These are phyloP conservation scores for Geranomyces michiganensis DNA, from an alignment of 192 early-diverging fungal genomes.

Conservation along the genomic window DNA sequence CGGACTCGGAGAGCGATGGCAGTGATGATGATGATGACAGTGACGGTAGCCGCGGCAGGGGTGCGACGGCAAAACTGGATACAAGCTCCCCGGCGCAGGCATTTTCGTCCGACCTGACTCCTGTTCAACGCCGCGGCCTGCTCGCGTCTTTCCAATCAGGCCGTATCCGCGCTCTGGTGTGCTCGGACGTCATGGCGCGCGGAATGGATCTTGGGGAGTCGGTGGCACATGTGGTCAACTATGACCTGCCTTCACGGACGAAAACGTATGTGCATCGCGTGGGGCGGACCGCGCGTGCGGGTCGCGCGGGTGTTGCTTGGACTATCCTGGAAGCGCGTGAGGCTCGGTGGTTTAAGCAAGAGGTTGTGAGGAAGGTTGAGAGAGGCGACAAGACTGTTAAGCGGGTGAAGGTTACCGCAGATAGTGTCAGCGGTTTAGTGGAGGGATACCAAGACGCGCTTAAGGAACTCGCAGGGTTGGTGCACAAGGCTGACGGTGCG, in stretches of 20 bases:
- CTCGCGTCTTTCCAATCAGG: constrained; percentile 75
- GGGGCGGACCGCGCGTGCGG: constrained; percentile 94
- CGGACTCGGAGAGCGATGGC: constrained; percentile 55
- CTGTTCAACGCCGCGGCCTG: constrained; percentile 86
- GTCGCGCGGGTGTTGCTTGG: constrained; percentile 68
- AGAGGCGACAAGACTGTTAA: constrained; percentile 8
- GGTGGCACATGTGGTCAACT: constrained; percentile 95
- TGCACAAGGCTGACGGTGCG: constrained; percentile 1
- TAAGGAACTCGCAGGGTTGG: constrained; percentile 5
- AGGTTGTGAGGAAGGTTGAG: constrained; percentile 20
- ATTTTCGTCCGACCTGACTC: constrained; percentile 40
- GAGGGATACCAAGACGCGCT: constrained; percentile 9
- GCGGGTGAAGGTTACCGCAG: constrained; percentile 21
- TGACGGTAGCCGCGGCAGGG: constrained; percentile 38
- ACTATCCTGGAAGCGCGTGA: constrained; percentile 45
- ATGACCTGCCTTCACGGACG: constrained; percentile 74
- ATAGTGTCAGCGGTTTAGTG: neutral
- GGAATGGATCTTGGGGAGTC: constrained; percentile 65
- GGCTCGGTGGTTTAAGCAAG: constrained; percentile 50
- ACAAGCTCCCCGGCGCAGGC: constrained; percentile 23
- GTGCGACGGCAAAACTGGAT: neutral
- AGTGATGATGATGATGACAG: constrained; percentile 34
- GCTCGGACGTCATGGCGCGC: constrained; percentile 55
- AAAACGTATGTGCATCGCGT: constrained; percentile 60
- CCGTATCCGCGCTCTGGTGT: constrained; percentile 72